Evolutionary conservation across 306 rosid species (phyloP), one percentile per base, ranked within the genome.

Genomic region (Purshia tridentata): DNA sequence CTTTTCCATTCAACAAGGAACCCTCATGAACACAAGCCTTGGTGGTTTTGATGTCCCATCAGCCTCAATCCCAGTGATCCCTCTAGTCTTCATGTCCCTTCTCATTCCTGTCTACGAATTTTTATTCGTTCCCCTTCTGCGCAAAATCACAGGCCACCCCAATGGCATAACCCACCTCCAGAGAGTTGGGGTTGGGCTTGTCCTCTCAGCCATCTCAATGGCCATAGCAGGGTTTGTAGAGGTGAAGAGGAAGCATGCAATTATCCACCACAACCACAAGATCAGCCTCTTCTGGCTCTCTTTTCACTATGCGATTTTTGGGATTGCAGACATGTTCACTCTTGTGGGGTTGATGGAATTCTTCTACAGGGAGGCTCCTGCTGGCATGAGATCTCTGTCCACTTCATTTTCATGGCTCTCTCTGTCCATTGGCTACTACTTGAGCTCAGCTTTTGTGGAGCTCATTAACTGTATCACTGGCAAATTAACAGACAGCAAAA

Each of bases 221-320:
- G 63, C 42, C 5, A 50, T 88, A 20, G 88, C 90, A 9, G 92
- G 86, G 0, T 0, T 72, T 0, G 67, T 85, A 15, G 92, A 85
- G 46, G 84, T 83, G 18, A 83, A 81, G 62, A 69, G 92, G 6
- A 88, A 80, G 37, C 58, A 83, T 0, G 59, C 79, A n/a, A 55
- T 72, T 50, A 65, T 67, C 20, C 46, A 77, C 2, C 77, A 81
- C 65, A 72, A 74, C 0, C 5, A 51, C 2, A 23, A 11, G 0
- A 85, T 85, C 12, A 85, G 89, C 67, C 80, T 88, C 74, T 88
- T 88, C 42, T 88, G 92, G 92, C 89, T 83, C 15, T 77, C 89
- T 3, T 83, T 81, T 40, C 92, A 83, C 3, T 88, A 85, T 46
- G 86, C 89, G 15, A 79, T 85, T 2, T 88, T 85, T 54, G 92